A percentile compares a stretch with the other conserved stretches of the same genome.
These are phyloP conservation scores for Bjerkandera adusta DNA, from an alignment of 1,284 basidiomycete species.

Conservation along the genomic window DNA sequence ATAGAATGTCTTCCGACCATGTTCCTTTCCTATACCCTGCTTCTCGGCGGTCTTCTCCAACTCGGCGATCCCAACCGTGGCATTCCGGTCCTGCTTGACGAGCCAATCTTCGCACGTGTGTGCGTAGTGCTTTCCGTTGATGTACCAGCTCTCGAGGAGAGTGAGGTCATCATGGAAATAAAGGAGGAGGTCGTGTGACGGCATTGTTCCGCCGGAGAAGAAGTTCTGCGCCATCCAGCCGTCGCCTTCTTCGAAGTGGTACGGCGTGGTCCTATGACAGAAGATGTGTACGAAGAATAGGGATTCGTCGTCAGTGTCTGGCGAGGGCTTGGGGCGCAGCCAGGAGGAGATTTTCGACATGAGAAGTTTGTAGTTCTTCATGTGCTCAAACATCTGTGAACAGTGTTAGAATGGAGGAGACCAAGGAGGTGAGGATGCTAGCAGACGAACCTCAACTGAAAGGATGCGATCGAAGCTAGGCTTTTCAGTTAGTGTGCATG, in stretches of 20 bases:
- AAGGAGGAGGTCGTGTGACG: conserved; percentile 66
- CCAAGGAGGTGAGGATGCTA: background rate
- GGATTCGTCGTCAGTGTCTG: conserved; percentile 35
- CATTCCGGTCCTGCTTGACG: conserved; percentile 51
- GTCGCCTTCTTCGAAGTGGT: conserved; percentile 73
- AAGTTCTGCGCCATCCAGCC: conserved; percentile 82
- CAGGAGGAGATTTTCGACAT: conserved; percentile 69
- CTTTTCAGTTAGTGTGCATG: conserved; percentile 1
- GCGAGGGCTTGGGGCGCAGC: conserved; percentile 47
- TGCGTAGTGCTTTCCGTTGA: conserved; percentile 69
- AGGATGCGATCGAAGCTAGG: conserved; percentile 71
- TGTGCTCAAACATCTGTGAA: conserved; percentile 76
- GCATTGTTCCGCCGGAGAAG: conserved; percentile 72
- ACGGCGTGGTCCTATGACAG: conserved; percentile 66
- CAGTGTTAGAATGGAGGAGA: too few species aligned
- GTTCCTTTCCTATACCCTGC: conserved; percentile 45
- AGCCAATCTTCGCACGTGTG: conserved; percentile 74
- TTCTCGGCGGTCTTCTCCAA: conserved; percentile 47
- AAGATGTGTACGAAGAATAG: conserved; percentile 78
- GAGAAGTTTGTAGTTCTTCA: conserved; percentile 74
- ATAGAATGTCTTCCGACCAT: conserved; percentile 64
- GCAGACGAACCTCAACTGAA: conserved; percentile 57
- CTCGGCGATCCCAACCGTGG: conserved; percentile 46
- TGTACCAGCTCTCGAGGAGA: conserved; percentile 59
- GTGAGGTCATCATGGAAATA: conserved; percentile 72